phyloP scores from a whole-genome alignment of 2,329 filamentous ascomycete genomes.

The Didymella pomorum region DNA sequence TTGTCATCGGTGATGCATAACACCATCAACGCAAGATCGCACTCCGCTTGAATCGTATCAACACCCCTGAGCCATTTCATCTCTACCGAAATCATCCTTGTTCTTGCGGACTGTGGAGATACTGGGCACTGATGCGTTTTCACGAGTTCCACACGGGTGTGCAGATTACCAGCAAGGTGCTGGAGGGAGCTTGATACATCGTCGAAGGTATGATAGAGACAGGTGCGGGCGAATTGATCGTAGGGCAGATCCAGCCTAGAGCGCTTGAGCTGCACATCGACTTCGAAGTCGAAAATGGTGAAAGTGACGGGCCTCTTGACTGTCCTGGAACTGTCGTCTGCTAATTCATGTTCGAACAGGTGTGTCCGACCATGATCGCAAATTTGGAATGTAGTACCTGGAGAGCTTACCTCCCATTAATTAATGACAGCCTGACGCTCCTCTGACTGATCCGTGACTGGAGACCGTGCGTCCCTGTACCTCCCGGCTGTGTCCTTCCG shows the following conservation, averaged over 20 bases:
- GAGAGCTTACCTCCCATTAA: too few species aligned
- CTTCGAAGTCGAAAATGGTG: not conserved
- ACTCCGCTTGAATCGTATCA: constrained; percentile 2
- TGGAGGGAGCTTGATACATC: constrained; percentile 1
- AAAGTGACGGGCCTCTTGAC: not conserved
- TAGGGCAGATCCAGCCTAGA: constrained; percentile 3
- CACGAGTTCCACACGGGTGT: constrained; percentile 32
- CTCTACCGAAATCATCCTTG: constrained; percentile 29
- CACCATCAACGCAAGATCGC: constrained; percentile 12
- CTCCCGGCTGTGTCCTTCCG: not conserved
- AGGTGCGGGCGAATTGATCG: constrained; percentile 3
- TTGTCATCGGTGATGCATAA: constrained; percentile 8
- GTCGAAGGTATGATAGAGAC: not conserved
- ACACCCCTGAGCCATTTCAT: constrained; percentile 13
- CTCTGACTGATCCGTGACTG: too few species aligned
- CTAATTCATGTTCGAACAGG: too few species aligned
- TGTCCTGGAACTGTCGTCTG: too few species aligned
- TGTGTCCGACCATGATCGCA: too few species aligned
- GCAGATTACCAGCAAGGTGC: constrained; percentile 9
- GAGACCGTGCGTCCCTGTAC: too few species aligned
- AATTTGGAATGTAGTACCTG: too few species aligned
- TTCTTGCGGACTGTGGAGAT: constrained; percentile 51
- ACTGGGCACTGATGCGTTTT: constrained; percentile 43
- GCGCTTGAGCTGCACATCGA: not conserved
- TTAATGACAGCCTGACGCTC: too few species aligned